A percentile compares a stretch with the other conserved stretches of the same genome.
These are phyloP conservation scores for Colletotrichum siamense DNA, from an alignment of 2,329 filamentous ascomycete genomes.

Conservation along the genomic window DNA sequence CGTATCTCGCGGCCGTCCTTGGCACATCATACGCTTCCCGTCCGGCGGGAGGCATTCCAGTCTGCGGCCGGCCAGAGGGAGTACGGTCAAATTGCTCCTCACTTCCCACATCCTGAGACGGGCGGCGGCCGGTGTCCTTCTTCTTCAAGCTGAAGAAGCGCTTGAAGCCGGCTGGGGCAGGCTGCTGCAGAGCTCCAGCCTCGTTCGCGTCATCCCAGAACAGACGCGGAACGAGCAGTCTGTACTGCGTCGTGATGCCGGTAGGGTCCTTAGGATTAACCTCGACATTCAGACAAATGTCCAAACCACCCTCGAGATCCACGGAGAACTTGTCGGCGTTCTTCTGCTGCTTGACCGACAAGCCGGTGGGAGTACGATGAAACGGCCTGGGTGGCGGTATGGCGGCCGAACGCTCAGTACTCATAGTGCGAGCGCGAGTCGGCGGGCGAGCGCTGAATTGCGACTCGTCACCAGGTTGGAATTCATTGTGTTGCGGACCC, in stretches of 20 bases:
- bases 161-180: conserved; percentile 45
- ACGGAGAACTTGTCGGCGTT: conserved; percentile 63
- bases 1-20: not conserved
- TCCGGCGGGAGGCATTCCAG: conserved; percentile 6
- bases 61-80: not conserved
- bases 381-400: conserved; percentile 47
- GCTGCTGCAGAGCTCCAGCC: conserved; percentile 22
- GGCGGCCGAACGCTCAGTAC: conserved; percentile 23
- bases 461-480: not conserved
- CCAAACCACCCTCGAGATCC: conserved; percentile 82
- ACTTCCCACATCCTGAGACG: not conserved
- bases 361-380: conserved; percentile 72
- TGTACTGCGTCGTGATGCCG: conserved; percentile 87
- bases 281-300: conserved; percentile 89
- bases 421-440: conserved; percentile 30
- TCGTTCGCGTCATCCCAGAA: conserved; percentile 54
- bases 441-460: conserved; percentile 12
- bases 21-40: conserved; percentile 18
- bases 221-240: conserved; percentile 82
- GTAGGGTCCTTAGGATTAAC: conserved; percentile 84
- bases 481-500: conserved; percentile 3
- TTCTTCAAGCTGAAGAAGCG: conserved; percentile 52
- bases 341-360: conserved; percentile 66
- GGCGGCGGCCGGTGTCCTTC: conserved; percentile 1
- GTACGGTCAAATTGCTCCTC: conserved; percentile 5